Base-by-base conservation (phyloP, 768 basidiomycete species). In the Gelatoporia subvermispora region DNA sequence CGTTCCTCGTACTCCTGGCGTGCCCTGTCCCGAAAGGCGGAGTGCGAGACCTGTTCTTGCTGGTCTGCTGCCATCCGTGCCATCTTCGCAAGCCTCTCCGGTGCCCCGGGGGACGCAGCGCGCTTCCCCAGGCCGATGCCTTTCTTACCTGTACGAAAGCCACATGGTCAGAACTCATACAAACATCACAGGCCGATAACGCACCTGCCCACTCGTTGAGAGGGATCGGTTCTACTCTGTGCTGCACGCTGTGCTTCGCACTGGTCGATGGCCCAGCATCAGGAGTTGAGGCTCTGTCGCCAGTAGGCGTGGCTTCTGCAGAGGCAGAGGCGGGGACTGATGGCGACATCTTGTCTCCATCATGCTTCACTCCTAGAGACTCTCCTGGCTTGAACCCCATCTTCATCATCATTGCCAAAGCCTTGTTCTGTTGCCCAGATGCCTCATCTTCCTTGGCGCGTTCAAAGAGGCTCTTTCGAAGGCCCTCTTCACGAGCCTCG, bases 341-440 rank as follows among this genome's bases (percentile, higher is more conserved):
- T 15, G 49, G 35, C 21, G 49, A 51, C 46, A 43, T 45, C n/a
- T n/a, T n/a, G 48, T 45, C 49, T 13, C 56, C 58, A 20, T 60
- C 55, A 18, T 68, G 67, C 8, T 63, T 45, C 59, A 67, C 73
- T 16, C 90, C 89, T 23, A 93, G 73, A 13, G 87, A 74, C 63
- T 91, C 81, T 15, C 91, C 91, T 2, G 87, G 82, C 68, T 85
- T 85, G 71, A 89, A 93, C 1, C 91, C 91, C 91, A 93, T 93
- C 69, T 88, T 92, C 77, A 87, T 81, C 91, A 93, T 93, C 72
- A 93, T 92, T 15, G 79, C 76, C 46, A 93, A 70, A 8, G 90
- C 91, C 63, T 91, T 93, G 70, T 79, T 91, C 37, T 76, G 73
- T 45, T 71, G 65, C 36, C 70, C 68, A 18, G 72, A 60, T 5